Evolutionary conservation across 2,329 filamentous ascomycete genomes (phyloP), one percentile per base, ranked within the genome.

Genomic region (Fusarium veterinarium): DNA sequence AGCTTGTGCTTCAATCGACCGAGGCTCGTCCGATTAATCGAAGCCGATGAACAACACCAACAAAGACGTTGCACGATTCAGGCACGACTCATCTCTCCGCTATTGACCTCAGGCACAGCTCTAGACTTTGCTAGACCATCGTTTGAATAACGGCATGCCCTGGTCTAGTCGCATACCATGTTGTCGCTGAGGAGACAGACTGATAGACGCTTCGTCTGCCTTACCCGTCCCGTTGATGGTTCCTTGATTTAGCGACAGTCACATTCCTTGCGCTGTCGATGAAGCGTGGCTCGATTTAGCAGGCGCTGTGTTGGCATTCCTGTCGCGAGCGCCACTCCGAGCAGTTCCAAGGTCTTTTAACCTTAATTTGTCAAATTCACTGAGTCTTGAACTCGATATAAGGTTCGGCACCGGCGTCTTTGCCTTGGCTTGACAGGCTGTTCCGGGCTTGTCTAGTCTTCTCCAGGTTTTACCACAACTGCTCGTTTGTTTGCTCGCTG

Each of bases 221-320:
- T 74, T 71, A 72, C 71, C 66, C 69, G 70, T 71, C 71, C 62
- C 51, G 67, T 53, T 59, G 49, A 62, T 71, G 62, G 71, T 73
- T 71, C 71, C 62, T 71, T 60, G 70, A 56, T 75, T 73, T 72
- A 73, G 71, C 45, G 64, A 70, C 64, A 58, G 62, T 76, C 75
- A 73, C 75, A 76, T 76, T 76, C 75, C 75, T 75, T n/a, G 60
- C 60, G 55, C 61, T 67, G 68, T 59, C 53, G 51, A 71, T 55
- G 40, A 31, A 64, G 53, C 53, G 51, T 61, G 57, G 37, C 53
- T 67, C 63, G 52, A 74, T 63, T 55, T 48, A 67, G 68, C 48
- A 51, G 41, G 41, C 28, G 48, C 60, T 64, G 53, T 33, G 53
- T 52, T 46, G 61, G 46, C 75, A 77, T 76, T 77, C 75, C 75